Evolutionary conservation across 2,329 filamentous ascomycete species (phyloP).

Genomic region (Colletotrichum lindemuthianum): DNA sequence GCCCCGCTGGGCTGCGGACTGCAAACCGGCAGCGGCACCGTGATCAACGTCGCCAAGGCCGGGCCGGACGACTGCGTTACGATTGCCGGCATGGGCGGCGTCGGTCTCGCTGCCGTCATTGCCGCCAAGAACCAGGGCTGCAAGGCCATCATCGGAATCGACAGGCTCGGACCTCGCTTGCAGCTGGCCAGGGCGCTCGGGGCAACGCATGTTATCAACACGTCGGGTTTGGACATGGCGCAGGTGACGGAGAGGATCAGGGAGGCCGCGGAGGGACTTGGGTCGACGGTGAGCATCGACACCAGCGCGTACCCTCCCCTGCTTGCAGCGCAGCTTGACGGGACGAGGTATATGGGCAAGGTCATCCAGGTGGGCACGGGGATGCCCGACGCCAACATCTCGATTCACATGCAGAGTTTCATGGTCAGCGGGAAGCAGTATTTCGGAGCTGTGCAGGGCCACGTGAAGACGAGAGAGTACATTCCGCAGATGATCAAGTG

Average conservation of each 20-base stretch:
- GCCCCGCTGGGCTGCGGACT: conserved; percentile 49
- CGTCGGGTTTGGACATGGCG: conserved; percentile 34
- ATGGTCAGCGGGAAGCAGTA: conserved; percentile 59
- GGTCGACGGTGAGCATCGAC: conserved; percentile 58
- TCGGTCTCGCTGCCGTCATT: conserved; percentile 48
- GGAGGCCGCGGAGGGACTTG: conserved; percentile 55
- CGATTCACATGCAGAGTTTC: conserved; percentile 54
- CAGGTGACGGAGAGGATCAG: conserved; percentile 43
- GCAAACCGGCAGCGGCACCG: conserved; percentile 49
- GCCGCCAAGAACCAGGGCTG: conserved; percentile 43
- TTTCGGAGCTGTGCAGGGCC: conserved; percentile 49
- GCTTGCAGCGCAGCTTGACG: conserved; percentile 52
- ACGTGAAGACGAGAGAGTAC: conserved; percentile 52
- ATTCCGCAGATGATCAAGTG: conserved; percentile 44
- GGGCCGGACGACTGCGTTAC: conserved; percentile 41
- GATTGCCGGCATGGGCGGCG: conserved; percentile 47
- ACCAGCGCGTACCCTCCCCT: conserved; percentile 56
- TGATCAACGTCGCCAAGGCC: conserved; percentile 46
- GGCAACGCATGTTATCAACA: conserved; percentile 45
- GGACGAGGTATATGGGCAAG: conserved; percentile 55
- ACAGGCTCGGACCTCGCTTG: conserved; percentile 34
- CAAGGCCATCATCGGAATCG: conserved; percentile 42
- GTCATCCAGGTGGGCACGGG: conserved; percentile 61
- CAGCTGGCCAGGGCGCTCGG: conserved; percentile 44
- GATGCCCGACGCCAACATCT: conserved; percentile 52